Evolutionary conservation across 768 basidiomycete genomes (phyloP), one percentile per base, ranked within the genome.

Genomic region (Suillus alpinus): DNA sequence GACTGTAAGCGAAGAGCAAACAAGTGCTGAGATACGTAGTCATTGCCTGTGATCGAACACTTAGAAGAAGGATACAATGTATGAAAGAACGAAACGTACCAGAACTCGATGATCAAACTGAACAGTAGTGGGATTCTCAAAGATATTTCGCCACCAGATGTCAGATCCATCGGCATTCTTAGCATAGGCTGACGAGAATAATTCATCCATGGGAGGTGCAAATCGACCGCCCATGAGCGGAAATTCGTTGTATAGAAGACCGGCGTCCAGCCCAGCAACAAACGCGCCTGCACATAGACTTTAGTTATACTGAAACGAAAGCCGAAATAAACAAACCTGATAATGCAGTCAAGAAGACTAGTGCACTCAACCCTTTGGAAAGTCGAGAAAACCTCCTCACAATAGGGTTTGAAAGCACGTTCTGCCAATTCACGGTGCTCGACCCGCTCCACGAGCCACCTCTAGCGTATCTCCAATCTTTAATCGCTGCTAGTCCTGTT

Each of bases 201-300:
- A 82, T 72, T 98, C 97, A 40, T 88, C 83, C 7, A 78, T 62
- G 0, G 95, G 94, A 3, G 97, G 97, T 4, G 85, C 83, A 16
- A 98, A 73, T 16, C 86, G 82, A 7, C 91, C 95, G 40, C 94
- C 96, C 96, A 99, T 99, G 5, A 89, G 76, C 0, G 97, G 97
- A 77, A 97, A 99, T 70, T 98, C 96, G 70, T 99, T 99, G 77
- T 98, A 98, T n/a, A 95, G 73, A 58, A 99, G 76, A 14, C 97
- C 97, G 1, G 97, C 97, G 72, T 99, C 97, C 46, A 99, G 81
- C 14, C 97, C 97, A 40, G 97, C 97, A 32, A 99, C 97, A 67
- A 99, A 98, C 5, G 97, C 97, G 56, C 97, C 96, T 96, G 70
- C 1, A 57, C 23, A 36, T 29, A 37, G 41, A 58, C 5, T 39